Conservation (phyloP, 495 filamentous ascomycete genomes). For the Trichoderma gamsii region DNA sequence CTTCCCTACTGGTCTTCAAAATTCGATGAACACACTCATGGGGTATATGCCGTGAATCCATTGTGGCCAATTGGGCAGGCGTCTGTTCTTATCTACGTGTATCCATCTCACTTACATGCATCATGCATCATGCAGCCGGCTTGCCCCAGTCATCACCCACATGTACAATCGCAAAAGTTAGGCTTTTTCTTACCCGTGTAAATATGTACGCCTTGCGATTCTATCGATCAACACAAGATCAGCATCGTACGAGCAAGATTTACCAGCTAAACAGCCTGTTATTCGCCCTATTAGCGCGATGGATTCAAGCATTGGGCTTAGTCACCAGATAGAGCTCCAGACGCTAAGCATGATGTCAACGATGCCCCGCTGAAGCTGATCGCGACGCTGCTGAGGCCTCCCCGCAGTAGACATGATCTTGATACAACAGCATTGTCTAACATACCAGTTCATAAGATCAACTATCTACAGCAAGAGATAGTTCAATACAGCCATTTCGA, state of each 20-base stretch:
- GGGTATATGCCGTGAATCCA: background rate
- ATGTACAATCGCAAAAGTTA: no score
- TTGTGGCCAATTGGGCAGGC: background rate
- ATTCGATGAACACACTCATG: no score
- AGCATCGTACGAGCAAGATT: no score
- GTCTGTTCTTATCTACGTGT: background rate
- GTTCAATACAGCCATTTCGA: background rate
- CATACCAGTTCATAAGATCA: background rate
- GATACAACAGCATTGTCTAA: background rate
- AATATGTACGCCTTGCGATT: no score
- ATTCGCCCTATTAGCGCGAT: background rate
- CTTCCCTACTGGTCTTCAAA: no score
- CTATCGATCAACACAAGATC: no score
- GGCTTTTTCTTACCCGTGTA: no score
- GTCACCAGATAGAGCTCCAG: background rate
- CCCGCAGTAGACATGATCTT: background rate
- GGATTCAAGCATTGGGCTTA: background rate
- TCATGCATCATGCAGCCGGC: background rate
- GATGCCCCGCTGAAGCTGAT: slow-evolving; percentile 6
- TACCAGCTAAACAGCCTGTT: no score
- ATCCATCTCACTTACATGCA: background rate
- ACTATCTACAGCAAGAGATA: background rate
- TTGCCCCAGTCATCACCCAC: no score
- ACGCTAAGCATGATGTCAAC: background rate
- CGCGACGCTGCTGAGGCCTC: background rate